These are phyloP conservation scores for Phytopythium mirpurense DNA, from an alignment of 352 stramenopile species.

Conservation along the genomic window DNA sequence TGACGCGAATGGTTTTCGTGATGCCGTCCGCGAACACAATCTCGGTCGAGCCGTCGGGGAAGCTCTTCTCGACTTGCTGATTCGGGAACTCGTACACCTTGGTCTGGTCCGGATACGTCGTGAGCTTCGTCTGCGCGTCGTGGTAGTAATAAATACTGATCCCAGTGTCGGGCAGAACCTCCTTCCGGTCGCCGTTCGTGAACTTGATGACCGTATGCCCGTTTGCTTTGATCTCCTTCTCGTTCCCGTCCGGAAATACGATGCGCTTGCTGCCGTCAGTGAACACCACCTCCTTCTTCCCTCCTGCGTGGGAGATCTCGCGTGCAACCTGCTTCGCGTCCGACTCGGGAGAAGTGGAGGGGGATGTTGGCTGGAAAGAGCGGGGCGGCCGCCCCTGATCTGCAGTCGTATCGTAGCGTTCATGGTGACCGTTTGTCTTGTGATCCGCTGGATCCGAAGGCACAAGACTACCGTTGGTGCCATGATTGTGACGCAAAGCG, in stretches of 20 bases:
- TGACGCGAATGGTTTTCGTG: slow-evolving; percentile 77
- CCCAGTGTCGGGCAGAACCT: slow-evolving; percentile 79
- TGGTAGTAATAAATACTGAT: slow-evolving; percentile 94
- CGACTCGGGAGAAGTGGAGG: slow-evolving; percentile 7
- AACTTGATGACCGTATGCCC: slow-evolving; percentile 90
- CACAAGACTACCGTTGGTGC: not conserved
- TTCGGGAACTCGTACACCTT: slow-evolving; percentile 97
- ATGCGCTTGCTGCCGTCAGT: slow-evolving; percentile 65
- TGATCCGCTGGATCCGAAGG: not conserved
- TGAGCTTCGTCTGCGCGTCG: slow-evolving; percentile 91
- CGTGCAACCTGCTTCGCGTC: slow-evolving; percentile 17
- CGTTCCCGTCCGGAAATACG: slow-evolving; percentile 90
- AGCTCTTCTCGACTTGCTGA: slow-evolving; percentile 92
- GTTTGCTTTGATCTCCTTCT: slow-evolving; percentile 89
- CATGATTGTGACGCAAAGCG: not conserved
- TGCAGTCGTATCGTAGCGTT: not conserved
- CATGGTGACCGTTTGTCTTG: not conserved
- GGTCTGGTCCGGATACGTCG: slow-evolving; percentile 90
- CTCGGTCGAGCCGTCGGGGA: slow-evolving; percentile 90
- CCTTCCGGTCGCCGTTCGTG: slow-evolving; percentile 95
- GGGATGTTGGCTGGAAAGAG: not conserved
- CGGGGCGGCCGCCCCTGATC: not conserved
- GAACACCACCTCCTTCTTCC: slow-evolving; percentile 58
- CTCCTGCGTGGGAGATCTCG: slow-evolving; percentile 48
- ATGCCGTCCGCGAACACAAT: slow-evolving; percentile 94